Base-by-base conservation (phyloP, 768 basidiomycete genomes). In the Mrakia gelida region DNA sequence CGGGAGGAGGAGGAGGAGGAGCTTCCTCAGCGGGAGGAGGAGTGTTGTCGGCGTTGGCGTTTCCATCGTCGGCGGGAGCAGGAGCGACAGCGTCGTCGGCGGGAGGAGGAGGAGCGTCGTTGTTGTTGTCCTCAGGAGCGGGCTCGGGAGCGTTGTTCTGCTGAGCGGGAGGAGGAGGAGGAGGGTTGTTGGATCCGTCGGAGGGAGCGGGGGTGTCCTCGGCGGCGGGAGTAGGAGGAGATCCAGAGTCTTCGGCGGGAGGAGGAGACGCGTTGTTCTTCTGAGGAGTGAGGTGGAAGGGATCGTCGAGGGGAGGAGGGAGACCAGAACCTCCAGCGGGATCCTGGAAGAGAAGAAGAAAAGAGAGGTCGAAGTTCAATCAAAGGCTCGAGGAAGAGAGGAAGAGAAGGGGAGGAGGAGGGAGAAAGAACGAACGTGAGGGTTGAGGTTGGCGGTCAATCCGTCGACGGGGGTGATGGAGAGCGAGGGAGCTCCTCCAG, bases 401-500 rank as follows among this genome's bases (percentile, higher is more conserved):
- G 41, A 45, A 11, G 45, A 13, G 45, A 45, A 45, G 11, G 7
- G 15, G 11, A 45, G 45, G 45, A 45, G n/a, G n/a, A n/a, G n/a
- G n/a, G 11, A 45, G 45, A 45, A 13, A 45, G 15, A 15, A 45
- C 45, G 45, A 45, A 45, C 45, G 65, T 67, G 28, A 67, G 70
- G 70, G 43, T 71, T 71, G 34, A 71, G 38, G 70, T 71, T 71
- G 70, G 38, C 70, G 21, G 70, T 71, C 38, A 71, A 23, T 30
- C 43, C 70, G 26, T 71, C 70, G 43, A 71, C 38, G 38, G 70
- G 70, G 21, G 70, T 71, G 70, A 71, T 21, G 23, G 70, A 71
- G 38, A 38, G 30, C 16, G 28, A 38, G 38, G 70, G 70, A 71
- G 70, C 38, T 41, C 70, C 70, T 41, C 70, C 70, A n/a, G 70